A percentile compares a stretch with the other conserved stretches of the same genome.
phyloP scores from a whole-genome alignment of 2,329 filamentous ascomycete genomes.

The Trichophyton benhamiae region DNA sequence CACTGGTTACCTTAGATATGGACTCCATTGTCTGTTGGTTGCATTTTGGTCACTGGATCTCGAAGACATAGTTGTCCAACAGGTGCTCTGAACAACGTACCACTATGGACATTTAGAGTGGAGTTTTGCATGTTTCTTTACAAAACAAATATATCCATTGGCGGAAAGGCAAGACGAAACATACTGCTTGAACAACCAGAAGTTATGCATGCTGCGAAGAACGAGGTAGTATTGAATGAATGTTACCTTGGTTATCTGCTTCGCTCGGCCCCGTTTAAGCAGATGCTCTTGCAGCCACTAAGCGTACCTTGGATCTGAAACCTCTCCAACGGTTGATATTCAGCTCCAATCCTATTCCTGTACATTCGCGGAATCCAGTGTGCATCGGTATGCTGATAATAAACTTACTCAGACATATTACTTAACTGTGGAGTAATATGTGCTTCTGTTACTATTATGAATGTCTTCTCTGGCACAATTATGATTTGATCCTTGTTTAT shows the following conservation, averaged over 20 bases:
- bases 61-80: background rate
- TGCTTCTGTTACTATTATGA: background rate
- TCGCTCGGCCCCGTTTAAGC: background rate
- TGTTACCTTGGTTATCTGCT: background rate
- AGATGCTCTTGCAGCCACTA: background rate
- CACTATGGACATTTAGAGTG: background rate
- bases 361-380: background rate
- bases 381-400: no score
- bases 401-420: no score
- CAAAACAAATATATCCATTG: background rate
- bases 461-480: background rate
- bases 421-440: background rate
- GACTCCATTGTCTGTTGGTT: background rate
- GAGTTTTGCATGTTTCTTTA: background rate
- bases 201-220: background rate
- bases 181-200: background rate
- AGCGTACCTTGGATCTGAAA: background rate
- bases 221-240: background rate
- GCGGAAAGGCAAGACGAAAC: background rate
- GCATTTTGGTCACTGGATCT: no score
- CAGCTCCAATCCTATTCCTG: background rate
- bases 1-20: background rate
- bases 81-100: background rate
- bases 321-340: conserved; percentile 1
- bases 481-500: background rate